Evolutionary conservation across 495 filamentous ascomycete species (phyloP).

Genomic region (Penicillium egyptiacum): DNA sequence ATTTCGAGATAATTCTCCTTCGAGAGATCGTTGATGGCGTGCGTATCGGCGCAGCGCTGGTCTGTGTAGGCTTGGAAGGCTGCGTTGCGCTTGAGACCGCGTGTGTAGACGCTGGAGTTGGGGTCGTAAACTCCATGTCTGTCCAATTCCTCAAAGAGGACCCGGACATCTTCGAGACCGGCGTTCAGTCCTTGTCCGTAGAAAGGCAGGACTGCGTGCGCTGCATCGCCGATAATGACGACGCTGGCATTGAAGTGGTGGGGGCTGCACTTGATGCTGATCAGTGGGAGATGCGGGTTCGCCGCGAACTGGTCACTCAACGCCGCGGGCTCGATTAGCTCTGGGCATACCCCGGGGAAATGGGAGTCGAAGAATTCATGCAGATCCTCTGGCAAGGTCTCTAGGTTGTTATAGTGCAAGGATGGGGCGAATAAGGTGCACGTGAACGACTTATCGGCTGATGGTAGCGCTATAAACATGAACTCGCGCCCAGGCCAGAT

Average conservation of each 20-base stretch:
- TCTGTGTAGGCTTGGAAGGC: slow-evolving; percentile 75
- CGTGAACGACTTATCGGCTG: slow-evolving; percentile 85
- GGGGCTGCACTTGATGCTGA: slow-evolving; percentile 87
- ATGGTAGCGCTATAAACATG: slow-evolving; percentile 98
- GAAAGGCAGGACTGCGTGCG: slow-evolving; percentile 97
- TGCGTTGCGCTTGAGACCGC: slow-evolving; percentile 41
- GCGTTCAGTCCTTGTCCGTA: slow-evolving; percentile 90
- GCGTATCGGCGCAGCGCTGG: slow-evolving; percentile 71
- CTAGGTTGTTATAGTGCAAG: slow-evolving; percentile 49
- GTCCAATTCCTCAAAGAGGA: slow-evolving; percentile 74
- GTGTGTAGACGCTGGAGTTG: slow-evolving; percentile 34
- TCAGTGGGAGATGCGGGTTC: slow-evolving; percentile 88
- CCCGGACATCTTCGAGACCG: slow-evolving; percentile 78
- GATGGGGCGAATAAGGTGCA: slow-evolving; percentile 89
- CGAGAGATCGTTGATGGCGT: slow-evolving; percentile 90
- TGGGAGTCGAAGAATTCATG: slow-evolving; percentile 71
- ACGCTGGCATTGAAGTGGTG: slow-evolving; percentile 76
- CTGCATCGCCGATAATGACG: slow-evolving; percentile 89
- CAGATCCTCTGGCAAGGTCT: slow-evolving; percentile 55
- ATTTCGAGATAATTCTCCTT: slow-evolving; percentile 92
- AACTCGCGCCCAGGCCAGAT: slow-evolving; percentile 92
- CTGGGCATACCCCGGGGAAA: slow-evolving; percentile 82
- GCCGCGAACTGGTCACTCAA: slow-evolving; percentile 67
- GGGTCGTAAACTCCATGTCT: slow-evolving; percentile 54
- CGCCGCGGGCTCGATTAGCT: slow-evolving; percentile 68